Evolutionary conservation across 306 rosid genomes (phyloP), one percentile per base, ranked within the genome.

Genomic region (Mucuna pruriens): DNA sequence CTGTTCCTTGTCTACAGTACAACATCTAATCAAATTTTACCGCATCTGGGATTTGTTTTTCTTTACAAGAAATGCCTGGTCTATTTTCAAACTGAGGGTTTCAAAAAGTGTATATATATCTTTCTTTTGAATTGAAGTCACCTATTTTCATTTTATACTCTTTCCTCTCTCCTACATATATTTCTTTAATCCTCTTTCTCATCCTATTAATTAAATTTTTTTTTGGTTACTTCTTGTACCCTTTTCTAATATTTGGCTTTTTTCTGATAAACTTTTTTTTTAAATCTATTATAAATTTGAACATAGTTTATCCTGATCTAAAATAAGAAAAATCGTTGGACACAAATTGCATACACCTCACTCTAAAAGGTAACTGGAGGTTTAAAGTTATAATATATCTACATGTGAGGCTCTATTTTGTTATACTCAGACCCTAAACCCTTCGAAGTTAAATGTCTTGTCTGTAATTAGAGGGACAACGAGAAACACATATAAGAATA

Each of bases 31-130:
- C 51, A 19, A 67, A 39, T 39, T 66, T 67, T 67, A 39, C 51
- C 39, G 33, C 17, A 7, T 64, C 16, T 19, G 33, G 55, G 38
- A 61, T n/a, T n/a, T 25, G 22, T 22, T 55, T 25, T 23, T 76
- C 48, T 62, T 76, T 58, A 58, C 20, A 66, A 80, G 2, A 78
- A 52, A 52, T 7, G 17, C 4, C 13, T 39, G 48, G 49, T 46
- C 13, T 23, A 42, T 22, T 69, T 69, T 36, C 29, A 17, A 65
- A 65, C 49, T 19, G 0, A 19, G 71, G 6, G 29, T 38, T 75
- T 76, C 54, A 63, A 42, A 34, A 66, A 85, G 67, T 45, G 74
- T 63, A 84, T 86, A 84, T 86, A 29, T 29, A 38, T 38, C 29
- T 65, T 65, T 17, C 4, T 38, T 38, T 65, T n/a, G 29, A 10